phyloP scores from a whole-genome alignment of 495 filamentous ascomycete species.

The Podospora pseudopauciseta region DNA sequence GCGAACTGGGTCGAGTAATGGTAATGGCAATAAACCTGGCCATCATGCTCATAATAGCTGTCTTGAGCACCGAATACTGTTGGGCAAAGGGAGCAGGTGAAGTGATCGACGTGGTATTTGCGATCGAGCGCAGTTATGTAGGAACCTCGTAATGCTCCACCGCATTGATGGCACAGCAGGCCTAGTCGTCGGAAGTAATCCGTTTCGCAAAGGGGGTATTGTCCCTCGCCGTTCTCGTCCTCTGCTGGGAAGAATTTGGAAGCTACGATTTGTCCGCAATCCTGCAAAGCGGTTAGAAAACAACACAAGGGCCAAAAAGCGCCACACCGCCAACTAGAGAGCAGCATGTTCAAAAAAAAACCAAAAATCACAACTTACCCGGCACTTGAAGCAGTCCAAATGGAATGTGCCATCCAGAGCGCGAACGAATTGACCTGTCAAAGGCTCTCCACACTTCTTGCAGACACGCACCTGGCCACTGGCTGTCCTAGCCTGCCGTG shows the following conservation, averaged over 20 bases:
- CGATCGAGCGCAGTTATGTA: slow-evolving; percentile 97
- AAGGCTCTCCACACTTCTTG: slow-evolving; percentile 78
- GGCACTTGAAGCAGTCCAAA: slow-evolving; percentile 95
- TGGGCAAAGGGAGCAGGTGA: slow-evolving; percentile 95
- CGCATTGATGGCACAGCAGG: slow-evolving; percentile 86
- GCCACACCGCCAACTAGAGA: neutral
- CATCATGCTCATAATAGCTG: slow-evolving; percentile 97
- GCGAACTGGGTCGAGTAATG: slow-evolving; percentile 99
- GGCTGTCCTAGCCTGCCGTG: slow-evolving; percentile 43
- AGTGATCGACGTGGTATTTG: slow-evolving; percentile 99
- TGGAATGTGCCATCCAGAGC: slow-evolving; percentile 91
- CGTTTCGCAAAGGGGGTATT: slow-evolving; percentile 95
- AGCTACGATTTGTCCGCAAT: slow-evolving; percentile 93
- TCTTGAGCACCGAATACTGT: slow-evolving; percentile 97
- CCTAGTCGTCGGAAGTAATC: slow-evolving; percentile 95
- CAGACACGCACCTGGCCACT: slow-evolving; percentile 63
- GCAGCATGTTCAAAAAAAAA: neutral
- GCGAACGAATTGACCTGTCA: slow-evolving; percentile 94
- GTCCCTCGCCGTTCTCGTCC: slow-evolving; percentile 75
- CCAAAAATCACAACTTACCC: slow-evolving; percentile 57
- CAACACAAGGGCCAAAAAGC: slow-evolving; percentile 13
- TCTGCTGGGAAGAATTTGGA: slow-evolving; percentile 98
- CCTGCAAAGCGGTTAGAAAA: slow-evolving; percentile 49
- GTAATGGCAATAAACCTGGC: slow-evolving; percentile 96
- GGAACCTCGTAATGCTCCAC: slow-evolving; percentile 88